Evolutionary conservation across 441 rosid species (phyloP).

Genomic region (Bruguiera hainesii): DNA sequence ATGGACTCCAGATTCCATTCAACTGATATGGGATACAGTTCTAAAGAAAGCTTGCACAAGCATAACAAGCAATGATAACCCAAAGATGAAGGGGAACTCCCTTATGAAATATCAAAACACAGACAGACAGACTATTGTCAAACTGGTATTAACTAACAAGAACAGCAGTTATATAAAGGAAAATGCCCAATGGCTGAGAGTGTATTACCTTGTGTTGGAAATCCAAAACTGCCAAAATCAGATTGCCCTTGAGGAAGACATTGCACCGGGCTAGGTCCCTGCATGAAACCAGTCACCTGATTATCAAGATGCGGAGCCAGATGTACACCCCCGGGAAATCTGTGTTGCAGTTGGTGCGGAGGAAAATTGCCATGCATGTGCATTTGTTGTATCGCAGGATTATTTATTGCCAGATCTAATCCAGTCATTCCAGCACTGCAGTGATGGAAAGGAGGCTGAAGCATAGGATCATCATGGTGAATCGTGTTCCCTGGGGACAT

Average conservation of each 20-base stretch:
- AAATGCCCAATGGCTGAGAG: neutral
- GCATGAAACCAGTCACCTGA: slow-evolving; percentile 54
- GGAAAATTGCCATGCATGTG: slow-evolving; percentile 57
- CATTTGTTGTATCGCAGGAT: slow-evolving; percentile 65
- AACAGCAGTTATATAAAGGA: neutral
- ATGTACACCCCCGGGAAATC: slow-evolving; percentile 51
- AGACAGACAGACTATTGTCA: neutral
- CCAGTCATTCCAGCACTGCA: slow-evolving; percentile 43
- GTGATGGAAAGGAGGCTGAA: slow-evolving; percentile 65
- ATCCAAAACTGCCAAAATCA: slow-evolving; percentile 43
- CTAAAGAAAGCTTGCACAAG: too few species aligned
- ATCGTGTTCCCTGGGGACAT: slow-evolving; percentile 45
- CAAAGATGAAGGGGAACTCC: neutral
- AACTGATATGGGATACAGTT: too few species aligned
- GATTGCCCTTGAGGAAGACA: slow-evolving; percentile 66
- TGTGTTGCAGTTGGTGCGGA: slow-evolving; percentile 52
- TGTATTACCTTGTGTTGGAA: slow-evolving; percentile 52
- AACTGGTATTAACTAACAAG: neutral
- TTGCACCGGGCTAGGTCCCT: slow-evolving; percentile 56
- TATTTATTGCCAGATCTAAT: slow-evolving; percentile 58
- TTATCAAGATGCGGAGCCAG: slow-evolving; percentile 46
- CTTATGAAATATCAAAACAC: neutral
- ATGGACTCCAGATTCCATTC: too few species aligned
- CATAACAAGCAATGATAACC: too few species aligned
- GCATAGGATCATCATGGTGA: slow-evolving; percentile 55